Conservation (phyloP, 2,329 filamentous ascomycete species). For the Colletotrichum orchidophilum region DNA sequence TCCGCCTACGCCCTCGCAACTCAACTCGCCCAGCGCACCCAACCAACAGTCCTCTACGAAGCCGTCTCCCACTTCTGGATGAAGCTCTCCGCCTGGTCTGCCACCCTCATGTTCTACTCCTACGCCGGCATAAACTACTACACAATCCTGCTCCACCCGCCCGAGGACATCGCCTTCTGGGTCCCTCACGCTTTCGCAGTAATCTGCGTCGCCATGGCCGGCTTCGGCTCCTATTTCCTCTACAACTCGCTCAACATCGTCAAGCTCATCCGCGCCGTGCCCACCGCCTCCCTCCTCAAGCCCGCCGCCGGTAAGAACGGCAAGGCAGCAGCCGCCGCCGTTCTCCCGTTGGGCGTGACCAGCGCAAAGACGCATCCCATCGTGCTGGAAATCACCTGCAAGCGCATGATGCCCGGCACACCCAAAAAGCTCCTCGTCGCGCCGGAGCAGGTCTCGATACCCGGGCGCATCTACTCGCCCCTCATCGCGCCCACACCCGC, state of each 20-base stretch:
- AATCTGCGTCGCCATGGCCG: slow-evolving; percentile 67
- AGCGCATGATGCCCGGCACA: slow-evolving; percentile 59
- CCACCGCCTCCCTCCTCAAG: slow-evolving; percentile 38
- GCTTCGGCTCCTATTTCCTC: slow-evolving; percentile 68
- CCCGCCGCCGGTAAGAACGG: background rate
- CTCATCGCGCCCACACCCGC: slow-evolving; percentile 29
- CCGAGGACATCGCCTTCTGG: slow-evolving; percentile 63
- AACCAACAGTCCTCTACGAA: slow-evolving; percentile 70
- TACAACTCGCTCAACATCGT: slow-evolving; percentile 67
- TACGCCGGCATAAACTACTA: slow-evolving; percentile 62
- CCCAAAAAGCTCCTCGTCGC: slow-evolving; percentile 52
- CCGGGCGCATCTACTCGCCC: slow-evolving; percentile 45
- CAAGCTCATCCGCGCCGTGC: slow-evolving; percentile 64
- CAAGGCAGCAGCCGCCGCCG: background rate
- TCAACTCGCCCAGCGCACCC: slow-evolving; percentile 63
- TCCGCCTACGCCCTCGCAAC: slow-evolving; percentile 58
- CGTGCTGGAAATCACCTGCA: slow-evolving; percentile 62
- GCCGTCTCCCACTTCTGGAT: slow-evolving; percentile 72
- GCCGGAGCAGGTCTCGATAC: slow-evolving; percentile 49
- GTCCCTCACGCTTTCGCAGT: slow-evolving; percentile 65
- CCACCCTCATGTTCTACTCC: slow-evolving; percentile 61
- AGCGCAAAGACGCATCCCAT: slow-evolving; percentile 41
- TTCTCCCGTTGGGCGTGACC: slow-evolving; percentile 22
- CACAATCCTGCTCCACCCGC: slow-evolving; percentile 57
- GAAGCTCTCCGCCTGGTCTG: slow-evolving; percentile 66